Evolutionary conservation across 805 yeast species (phyloP).

Genomic region (Candida parachauliodes): DNA sequence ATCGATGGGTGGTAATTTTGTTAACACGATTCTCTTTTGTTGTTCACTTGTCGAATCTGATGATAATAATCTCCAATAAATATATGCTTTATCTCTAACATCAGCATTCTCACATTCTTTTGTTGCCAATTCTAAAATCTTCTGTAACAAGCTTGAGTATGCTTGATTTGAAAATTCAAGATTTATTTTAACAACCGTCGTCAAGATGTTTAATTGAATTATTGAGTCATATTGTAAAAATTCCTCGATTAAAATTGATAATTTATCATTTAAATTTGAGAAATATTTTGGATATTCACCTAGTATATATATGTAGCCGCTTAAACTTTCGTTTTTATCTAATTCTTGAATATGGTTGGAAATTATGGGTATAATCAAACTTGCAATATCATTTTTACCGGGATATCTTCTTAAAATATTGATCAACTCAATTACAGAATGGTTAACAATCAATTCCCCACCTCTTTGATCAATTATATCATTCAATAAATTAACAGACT

Average conservation of each 20-base stretch:
- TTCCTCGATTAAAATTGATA: constrained; percentile 44
- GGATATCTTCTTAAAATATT: constrained; percentile 68
- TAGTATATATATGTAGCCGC: constrained; percentile 64
- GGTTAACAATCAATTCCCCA: constrained; percentile 58
- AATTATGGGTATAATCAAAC: constrained; percentile 54
- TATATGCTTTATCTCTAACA: constrained; percentile 74
- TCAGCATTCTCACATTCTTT: constrained; percentile 68
- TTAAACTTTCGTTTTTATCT: constrained; percentile 47
- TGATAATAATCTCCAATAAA: constrained; percentile 77
- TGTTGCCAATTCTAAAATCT: constrained; percentile 59
- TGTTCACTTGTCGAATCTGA: constrained; percentile 32
- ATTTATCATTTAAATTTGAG: constrained; percentile 46
- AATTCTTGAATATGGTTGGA: constrained; percentile 45
- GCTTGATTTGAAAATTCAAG: constrained; percentile 14
- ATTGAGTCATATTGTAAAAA: constrained; percentile 58
- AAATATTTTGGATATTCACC: constrained; percentile 69
- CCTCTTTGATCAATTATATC: constrained; percentile 61
- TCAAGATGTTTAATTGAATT: constrained; percentile 57
- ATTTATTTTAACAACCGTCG: constrained; percentile 59
- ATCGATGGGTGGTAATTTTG: constrained; percentile 66
- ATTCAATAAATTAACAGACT: constrained; percentile 58
- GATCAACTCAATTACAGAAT: constrained; percentile 58
- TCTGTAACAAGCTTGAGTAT: constrained; percentile 48
- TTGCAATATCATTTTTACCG: constrained; percentile 43
- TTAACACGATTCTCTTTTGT: constrained; percentile 53